Base-by-base conservation (phyloP, 148 eudicot genomes). In the Arctostaphylos glauca region DNA sequence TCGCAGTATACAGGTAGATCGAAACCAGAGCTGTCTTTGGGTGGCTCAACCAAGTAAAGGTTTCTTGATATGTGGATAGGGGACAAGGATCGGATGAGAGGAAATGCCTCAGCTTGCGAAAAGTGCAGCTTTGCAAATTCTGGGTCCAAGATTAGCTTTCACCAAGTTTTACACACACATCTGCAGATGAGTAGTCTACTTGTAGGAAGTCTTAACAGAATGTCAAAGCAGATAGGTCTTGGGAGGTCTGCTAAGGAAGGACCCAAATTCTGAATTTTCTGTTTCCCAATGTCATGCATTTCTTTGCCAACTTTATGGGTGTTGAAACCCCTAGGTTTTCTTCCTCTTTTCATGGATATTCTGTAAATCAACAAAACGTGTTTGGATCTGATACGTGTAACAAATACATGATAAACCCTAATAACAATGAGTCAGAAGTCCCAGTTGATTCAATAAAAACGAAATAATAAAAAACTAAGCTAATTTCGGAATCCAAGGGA, bases 31-130 rank as follows among this genome's bases (percentile, higher is more conserved):
- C 18, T 55, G 7, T 12, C 2, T 46, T 73, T 19, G 41, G 44
- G 78, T n/a, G 78, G 78, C 44, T 81, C 78, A 21, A 81, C 66
- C 46, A 81, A 52, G 62, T 68, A 80, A 31, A 80, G 82, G 48
- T 46, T 80, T 80, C 82, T 80, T 18, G 62, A 68, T 18, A 80
- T 15, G 62, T 53, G 18, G 38, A n/a, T 68, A 54, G 76, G 82
- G 41, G 47, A 43, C 25, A 49, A 6, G 8, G 76, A 10, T 13
- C 62, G 31, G 10, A 80, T 10, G 3, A 70, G 23, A 25, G 82
- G 76, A 68, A 5, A 47, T 0, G 64, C 60, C 55, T 80, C 76
- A 3, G 31, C 76, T 9, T 10, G 21, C 6, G 64, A 38, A 68
- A 67, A 80, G 15, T 80, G 82, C 48, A 80, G 59, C 43, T 80